Evolutionary conservation across 257 asterid species (phyloP).

Genomic region (Ocimum tenuiflorum): DNA sequence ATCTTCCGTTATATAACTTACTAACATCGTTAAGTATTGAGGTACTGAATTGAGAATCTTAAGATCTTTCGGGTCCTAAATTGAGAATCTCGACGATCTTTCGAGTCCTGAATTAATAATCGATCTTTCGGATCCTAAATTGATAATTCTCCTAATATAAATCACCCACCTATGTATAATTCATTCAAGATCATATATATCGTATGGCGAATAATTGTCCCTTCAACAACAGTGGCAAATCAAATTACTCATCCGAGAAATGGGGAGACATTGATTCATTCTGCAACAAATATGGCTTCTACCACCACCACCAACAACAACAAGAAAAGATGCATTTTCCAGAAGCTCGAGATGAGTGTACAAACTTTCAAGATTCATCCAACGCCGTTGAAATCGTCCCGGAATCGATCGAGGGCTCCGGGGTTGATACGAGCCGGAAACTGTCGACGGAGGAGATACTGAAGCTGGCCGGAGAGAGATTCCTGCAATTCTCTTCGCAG

Average conservation of each 20-base stretch:
- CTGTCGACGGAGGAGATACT: constrained; percentile 29
- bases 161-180: too few relatives aligned
- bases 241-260: not conserved
- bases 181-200: too few relatives aligned
- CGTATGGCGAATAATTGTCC: too few relatives aligned
- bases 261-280: constrained; percentile 17
- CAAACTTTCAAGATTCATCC: not conserved
- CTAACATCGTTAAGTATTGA: too few relatives aligned
- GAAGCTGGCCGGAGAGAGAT: constrained; percentile 40
- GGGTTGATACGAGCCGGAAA: not conserved
- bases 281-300: constrained; percentile 16
- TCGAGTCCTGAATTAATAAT: too few relatives aligned
- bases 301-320: not conserved
- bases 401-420: not conserved
- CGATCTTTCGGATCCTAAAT: too few relatives aligned
- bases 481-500: constrained; percentile 26
- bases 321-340: not conserved
- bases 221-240: too few relatives aligned
- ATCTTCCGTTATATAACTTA: too few relatives aligned
- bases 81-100: too few relatives aligned
- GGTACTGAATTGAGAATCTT: too few relatives aligned
- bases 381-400: not conserved
- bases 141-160: too few relatives aligned
- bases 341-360: not conserved
- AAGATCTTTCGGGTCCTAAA: too few relatives aligned